Percentiles rank a stretch among this genome's conserved stretches.
Evolutionary conservation across 139 green algal species (phyloP).

Genomic region (Chlorella sp.): DNA sequence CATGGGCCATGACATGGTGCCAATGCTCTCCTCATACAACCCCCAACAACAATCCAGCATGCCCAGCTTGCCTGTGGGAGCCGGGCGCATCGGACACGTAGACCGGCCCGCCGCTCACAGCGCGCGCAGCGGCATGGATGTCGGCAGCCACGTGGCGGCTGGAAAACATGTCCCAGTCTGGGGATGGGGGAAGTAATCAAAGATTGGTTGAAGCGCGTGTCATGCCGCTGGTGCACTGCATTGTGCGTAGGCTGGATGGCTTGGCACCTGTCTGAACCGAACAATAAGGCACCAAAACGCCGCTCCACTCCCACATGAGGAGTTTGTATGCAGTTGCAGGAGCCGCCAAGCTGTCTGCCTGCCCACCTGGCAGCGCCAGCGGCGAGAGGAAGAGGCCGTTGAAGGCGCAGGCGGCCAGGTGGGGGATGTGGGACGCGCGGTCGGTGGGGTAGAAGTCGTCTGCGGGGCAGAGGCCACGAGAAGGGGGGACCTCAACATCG

Average conservation of each 20-base stretch:
- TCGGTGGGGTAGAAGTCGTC: constrained; percentile 91
- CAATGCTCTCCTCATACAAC: too few relatives aligned
- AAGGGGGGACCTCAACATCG: too few relatives aligned
- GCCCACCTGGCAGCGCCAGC: constrained; percentile 54
- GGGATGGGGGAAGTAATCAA: not conserved
- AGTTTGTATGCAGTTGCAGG: not conserved
- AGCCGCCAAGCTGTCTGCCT: constrained; percentile 38
- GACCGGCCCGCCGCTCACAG: constrained; percentile 71
- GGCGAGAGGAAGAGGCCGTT: constrained; percentile 82
- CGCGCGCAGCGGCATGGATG: constrained; percentile 66
- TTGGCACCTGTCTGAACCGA: not conserved
- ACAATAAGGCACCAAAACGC: not conserved
- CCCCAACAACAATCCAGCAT: not conserved
- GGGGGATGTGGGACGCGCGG: constrained; percentile 77
- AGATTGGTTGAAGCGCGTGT: not conserved
- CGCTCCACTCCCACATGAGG: not conserved
- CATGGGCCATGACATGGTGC: not conserved
- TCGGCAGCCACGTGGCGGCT: constrained; percentile 41
- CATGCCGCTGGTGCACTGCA: not conserved
- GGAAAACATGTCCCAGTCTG: constrained; percentile 66
- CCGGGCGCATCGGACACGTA: constrained; percentile 90
- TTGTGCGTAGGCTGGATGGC: not conserved
- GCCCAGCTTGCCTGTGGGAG: constrained; percentile 66
- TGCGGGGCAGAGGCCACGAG: not conserved
- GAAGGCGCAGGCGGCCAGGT: constrained; percentile 92